These are phyloP conservation scores for Wallacemonas sp. DNA, from an alignment of 208 protist species.

Conservation along the genomic window DNA sequence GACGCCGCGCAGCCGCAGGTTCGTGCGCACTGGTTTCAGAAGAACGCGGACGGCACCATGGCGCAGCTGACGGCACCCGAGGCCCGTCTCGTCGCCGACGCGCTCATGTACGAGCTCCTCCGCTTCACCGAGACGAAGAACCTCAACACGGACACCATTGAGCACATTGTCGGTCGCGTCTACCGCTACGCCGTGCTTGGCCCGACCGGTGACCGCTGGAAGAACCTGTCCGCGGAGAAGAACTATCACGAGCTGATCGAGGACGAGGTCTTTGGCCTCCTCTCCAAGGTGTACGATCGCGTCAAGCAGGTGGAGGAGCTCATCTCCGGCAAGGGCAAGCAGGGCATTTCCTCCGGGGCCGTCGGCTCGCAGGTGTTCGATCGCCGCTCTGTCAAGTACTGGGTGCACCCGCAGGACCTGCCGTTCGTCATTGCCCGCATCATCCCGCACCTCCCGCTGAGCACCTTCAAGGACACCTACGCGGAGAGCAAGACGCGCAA, in stretches of 20 bases:
- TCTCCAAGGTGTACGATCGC: slow-evolving; percentile 79
- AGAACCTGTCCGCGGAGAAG: slow-evolving; percentile 64
- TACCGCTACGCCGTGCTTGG: slow-evolving; percentile 87
- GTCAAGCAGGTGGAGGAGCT: slow-evolving; percentile 70
- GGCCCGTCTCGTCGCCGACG: slow-evolving; percentile 67
- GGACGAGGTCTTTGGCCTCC: slow-evolving; percentile 72
- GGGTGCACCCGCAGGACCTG: slow-evolving; percentile 87
- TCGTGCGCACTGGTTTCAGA: neutral
- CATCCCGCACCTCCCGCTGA: slow-evolving; percentile 83
- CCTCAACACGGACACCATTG: slow-evolving; percentile 85
- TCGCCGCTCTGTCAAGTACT: slow-evolving; percentile 88
- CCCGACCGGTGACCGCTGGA: slow-evolving; percentile 80
- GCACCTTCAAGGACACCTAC: slow-evolving; percentile 88
- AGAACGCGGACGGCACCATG: slow-evolving; percentile 11
- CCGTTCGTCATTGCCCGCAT: slow-evolving; percentile 90
- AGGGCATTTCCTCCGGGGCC: slow-evolving; percentile 50
- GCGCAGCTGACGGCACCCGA: slow-evolving; percentile 48
- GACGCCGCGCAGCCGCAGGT: neutral
- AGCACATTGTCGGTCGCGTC: slow-evolving; percentile 86
- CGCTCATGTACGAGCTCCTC: slow-evolving; percentile 77
- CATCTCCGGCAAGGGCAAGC: slow-evolving; percentile 58
- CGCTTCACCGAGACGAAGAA: slow-evolving; percentile 86
- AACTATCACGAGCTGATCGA: slow-evolving; percentile 63
- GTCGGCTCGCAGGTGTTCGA: slow-evolving; percentile 89
- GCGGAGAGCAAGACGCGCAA: slow-evolving; percentile 50